Evolutionary conservation across 2,329 filamentous ascomycete genomes (phyloP).

Genomic region (Cytospora schulzeri): DNA sequence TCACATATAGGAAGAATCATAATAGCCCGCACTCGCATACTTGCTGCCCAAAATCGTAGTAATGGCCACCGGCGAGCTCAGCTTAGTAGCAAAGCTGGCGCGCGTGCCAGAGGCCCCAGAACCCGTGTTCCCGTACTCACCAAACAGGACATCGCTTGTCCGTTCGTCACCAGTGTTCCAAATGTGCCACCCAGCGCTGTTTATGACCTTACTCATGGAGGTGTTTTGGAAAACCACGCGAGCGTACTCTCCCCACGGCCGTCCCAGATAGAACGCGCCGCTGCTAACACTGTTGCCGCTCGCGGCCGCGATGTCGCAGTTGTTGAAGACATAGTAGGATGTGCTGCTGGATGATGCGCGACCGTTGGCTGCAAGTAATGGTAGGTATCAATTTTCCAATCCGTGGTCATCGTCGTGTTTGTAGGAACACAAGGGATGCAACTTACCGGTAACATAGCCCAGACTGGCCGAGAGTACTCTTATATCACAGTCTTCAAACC

Average conservation of each 20-base stretch:
- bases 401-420: not conserved
- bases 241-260: constrained; percentile 50
- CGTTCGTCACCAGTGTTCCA: constrained; percentile 55
- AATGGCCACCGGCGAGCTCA: constrained; percentile 40
- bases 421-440: not conserved
- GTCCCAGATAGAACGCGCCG: constrained; percentile 50
- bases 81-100: constrained; percentile 45
- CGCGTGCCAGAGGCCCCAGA: constrained; percentile 55
- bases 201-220: constrained; percentile 56
- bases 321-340: constrained; percentile 51
- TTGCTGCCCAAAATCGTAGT: constrained; percentile 34
- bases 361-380: constrained; percentile 41
- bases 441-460: constrained; percentile 47
- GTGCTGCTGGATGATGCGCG: constrained; percentile 40
- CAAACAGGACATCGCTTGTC: constrained; percentile 56
- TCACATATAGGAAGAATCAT: constrained; percentile 36
- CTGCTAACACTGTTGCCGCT: constrained; percentile 40
- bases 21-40: constrained; percentile 34
- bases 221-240: constrained; percentile 54
- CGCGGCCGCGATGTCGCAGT: constrained; percentile 45
- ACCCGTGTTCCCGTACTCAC: constrained; percentile 62
- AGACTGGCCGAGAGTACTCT: constrained; percentile 39
- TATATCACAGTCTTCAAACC: constrained; percentile 48
- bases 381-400: not conserved
- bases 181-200: constrained; percentile 57